Percentiles rank a stretch among this genome's conserved stretches.
These are phyloP conservation scores for Fusarium acutatum DNA, from an alignment of 2,329 filamentous ascomycete species.

Conservation along the genomic window DNA sequence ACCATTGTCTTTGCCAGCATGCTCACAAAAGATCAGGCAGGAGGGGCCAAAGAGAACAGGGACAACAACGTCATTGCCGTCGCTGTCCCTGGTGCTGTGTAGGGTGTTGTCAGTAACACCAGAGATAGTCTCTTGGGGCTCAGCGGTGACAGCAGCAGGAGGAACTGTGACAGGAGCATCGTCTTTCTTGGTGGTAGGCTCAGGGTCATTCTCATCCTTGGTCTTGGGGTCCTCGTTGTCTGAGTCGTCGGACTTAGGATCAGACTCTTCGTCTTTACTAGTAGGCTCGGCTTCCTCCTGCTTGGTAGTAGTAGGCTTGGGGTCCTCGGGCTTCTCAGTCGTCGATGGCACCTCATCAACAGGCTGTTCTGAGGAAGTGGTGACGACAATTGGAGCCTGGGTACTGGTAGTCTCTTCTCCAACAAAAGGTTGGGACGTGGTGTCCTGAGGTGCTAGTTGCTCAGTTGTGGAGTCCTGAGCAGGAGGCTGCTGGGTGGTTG, in stretches of 20 bases:
- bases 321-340: background rate
- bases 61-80: background rate
- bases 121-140: background rate
- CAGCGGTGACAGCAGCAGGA: background rate
- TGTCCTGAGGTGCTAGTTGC: background rate
- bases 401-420: background rate
- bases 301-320: background rate
- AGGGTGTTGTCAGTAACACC: background rate
- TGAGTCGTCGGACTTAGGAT: background rate
- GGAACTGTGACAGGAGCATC: background rate
- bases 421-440: background rate
- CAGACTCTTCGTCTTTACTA: background rate
- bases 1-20: background rate
- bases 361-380: background rate
- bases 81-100: background rate
- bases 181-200: background rate
- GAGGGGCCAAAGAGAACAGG: background rate
- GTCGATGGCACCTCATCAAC: background rate
- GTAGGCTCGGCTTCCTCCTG: background rate
- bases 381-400: fast-evolving
- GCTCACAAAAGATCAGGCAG: background rate
- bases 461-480: background rate
- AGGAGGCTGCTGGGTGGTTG: background rate
- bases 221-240: background rate
- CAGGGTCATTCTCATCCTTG: background rate